Base-by-base conservation (phyloP, 176 grass and related monocot genomes). In the Oryza rufipogon region DNA sequence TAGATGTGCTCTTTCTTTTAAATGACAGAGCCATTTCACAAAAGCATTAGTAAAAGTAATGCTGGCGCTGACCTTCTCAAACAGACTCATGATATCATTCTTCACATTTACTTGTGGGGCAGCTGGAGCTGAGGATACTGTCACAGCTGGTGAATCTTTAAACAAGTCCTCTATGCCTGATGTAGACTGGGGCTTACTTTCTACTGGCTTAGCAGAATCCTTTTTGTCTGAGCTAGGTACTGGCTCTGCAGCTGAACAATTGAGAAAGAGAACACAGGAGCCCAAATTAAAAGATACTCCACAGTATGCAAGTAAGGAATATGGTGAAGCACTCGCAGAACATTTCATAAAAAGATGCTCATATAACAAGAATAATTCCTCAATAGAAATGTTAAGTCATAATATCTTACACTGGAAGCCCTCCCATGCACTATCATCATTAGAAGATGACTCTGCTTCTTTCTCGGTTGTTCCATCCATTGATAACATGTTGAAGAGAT, bases 61-160 rank as follows among this genome's bases (percentile, higher is more conserved):
- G 49, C 3, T 80, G 14, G 38, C 20, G 32, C 70, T 91, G 77
- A 99, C 97, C 97, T 99, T 99, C 91, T 99, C 97, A 84, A 99
- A 99, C 76, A 99, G 90, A 78, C 91, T 94, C 97, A 99, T 96
- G 65, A 96, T 99, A 64, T 99, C 93, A 67, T 89, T 99, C 79
- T 96, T 96, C 4, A 45, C 75, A 78, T 88, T 96, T 66, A 49
- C 60, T 84, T 90, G 87, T 32, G 87, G 45, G 76, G 74, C 77
- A 10, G 49, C 80, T 79, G 97, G 84, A 85, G 87, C 68, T 72
- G 93, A 92, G 79, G 93, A 94, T 64, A 79, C 13, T 46, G 74
- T 61, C 75, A 96, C 65, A 82, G 89, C 17, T 79, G 93, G 91
- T 1, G 93, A 92, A 68, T 92, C 93, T 86, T 94, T 99, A 77